Percentiles rank a stretch among this genome's conserved stretches.
These are phyloP conservation scores for Dysphania ambrosioides DNA, from an alignment of 148 eudicot genomes.

Conservation along the genomic window DNA sequence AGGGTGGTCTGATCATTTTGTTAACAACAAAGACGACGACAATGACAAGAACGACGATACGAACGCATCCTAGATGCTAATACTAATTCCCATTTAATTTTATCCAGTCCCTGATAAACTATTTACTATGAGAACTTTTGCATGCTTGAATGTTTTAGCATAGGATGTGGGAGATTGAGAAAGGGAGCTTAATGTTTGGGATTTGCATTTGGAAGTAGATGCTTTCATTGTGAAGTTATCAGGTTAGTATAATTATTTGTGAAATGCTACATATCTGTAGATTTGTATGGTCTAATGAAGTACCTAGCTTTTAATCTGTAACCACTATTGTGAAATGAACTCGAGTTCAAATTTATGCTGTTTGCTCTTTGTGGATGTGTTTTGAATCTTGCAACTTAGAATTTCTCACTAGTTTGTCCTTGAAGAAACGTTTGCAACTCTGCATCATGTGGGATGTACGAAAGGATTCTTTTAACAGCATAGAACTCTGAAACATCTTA, in stretches of 20 bases:
- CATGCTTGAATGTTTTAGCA: neutral
- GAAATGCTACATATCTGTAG: slow-evolving; percentile 24
- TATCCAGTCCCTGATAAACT: neutral
- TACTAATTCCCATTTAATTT: neutral
- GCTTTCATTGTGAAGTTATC: slow-evolving; percentile 2
- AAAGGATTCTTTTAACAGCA: neutral
- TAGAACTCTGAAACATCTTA: neutral
- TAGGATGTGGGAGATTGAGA: neutral
- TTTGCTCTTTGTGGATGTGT: neutral
- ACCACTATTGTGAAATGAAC: neutral
- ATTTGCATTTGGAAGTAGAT: slow-evolving; percentile 5
- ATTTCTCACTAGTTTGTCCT: neutral
- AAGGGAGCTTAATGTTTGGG: neutral
- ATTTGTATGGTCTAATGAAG: slow-evolving; percentile 24
- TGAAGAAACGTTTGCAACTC: neutral
- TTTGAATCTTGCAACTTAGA: neutral
- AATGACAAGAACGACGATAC: neutral
- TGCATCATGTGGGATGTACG: neutral
- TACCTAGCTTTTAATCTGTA: slow-evolving; percentile 10
- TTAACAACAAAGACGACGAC: neutral
- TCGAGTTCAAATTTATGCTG: neutral
- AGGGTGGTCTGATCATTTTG: slow-evolving; percentile 26
- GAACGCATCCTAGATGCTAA: neutral
- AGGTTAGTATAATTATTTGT: neutral
- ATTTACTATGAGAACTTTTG: neutral